Evolutionary conservation across 306 rosid genomes (phyloP), one percentile per base, ranked within the genome.

Genomic region (Comarum palustre): DNA sequence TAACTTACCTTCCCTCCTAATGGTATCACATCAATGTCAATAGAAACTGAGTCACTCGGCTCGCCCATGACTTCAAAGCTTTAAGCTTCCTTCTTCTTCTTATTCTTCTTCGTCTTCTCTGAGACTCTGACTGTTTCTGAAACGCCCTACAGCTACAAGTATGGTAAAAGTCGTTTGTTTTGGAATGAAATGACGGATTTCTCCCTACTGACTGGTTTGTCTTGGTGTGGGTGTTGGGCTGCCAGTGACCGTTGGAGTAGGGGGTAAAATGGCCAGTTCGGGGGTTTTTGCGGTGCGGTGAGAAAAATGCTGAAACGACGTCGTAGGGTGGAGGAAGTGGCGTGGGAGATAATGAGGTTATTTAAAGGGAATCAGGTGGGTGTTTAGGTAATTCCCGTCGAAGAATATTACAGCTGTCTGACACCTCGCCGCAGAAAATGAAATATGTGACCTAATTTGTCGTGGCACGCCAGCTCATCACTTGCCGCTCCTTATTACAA

Each of bases 1-100:
- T 29, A 36, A 68, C 81, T 6, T 75, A 81, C 97, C 96, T 89
- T 86, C 75, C 96, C 97, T 74, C 89, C 91, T 16, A 89, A 79
- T 66, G 92, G 90, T 71, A 89, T 73, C 69, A 91, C 75, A 84
- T 87, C 90, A 80, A 91, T 82, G 84, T 89, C 92, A 83, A 91
- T 81, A 79, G 96, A 81, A 65, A 87, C 83, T 15, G 92, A 91
- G 83, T 83, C 92, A 50, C 88, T 91, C 20, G 91, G 87, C 73
- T 81, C 90, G 59, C 85, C 89, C 96, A 91, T 90, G 76, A 64
- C 74, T 77, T 72, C 68, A 34, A 73, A 61, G 34, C 24, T 50
- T 24, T n/a, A n/a, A n/a, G 8, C 63, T 79, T 39, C 70, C 73
- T 72, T n/a, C 50, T 68, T 27, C 69, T 20, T 14, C 75, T 54